Evolutionary conservation across 2,329 filamentous ascomycete genomes (phyloP).

Genomic region (Colletotrichum magnum): DNA sequence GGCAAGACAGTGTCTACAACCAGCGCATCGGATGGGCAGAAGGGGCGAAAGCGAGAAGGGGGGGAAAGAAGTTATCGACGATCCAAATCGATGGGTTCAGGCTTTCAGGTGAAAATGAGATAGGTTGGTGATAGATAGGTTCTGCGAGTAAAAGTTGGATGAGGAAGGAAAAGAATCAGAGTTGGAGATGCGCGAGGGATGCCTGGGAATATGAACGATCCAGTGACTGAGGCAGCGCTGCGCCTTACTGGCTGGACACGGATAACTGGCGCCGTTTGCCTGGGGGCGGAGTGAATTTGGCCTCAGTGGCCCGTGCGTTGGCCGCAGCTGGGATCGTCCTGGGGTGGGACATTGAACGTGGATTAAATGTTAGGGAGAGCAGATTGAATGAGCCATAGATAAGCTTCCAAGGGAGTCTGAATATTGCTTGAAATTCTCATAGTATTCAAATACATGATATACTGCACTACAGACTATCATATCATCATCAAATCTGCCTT

Average conservation of each 20-base stretch:
- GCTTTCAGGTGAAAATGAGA: not conserved
- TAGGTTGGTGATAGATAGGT: conserved; percentile 12
- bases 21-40: conserved; percentile 15
- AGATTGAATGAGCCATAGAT: not conserved
- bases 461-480: too few relatives aligned
- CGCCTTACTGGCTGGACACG: conserved; percentile 14
- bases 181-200: conserved; percentile 32
- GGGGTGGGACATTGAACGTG: not conserved
- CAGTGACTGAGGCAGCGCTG: conserved; percentile 28
- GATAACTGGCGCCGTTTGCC: conserved; percentile 23
- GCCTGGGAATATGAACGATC: conserved; percentile 39
- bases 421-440: not conserved
- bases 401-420: not conserved
- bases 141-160: conserved; percentile 23
- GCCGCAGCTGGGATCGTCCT: not conserved
- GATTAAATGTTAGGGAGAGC: conserved; percentile 26
- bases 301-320: conserved; percentile 38
- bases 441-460: too few relatives aligned
- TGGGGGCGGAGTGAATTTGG: conserved; percentile 38
- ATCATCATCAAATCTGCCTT: too few relatives aligned
- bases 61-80: conserved; percentile 2
- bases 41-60: conserved; percentile 4
- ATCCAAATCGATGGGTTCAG: conserved; percentile 2
- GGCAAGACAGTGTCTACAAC: conserved; percentile 25
- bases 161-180: conserved; percentile 21